These are phyloP conservation scores for Favolaschia claudopus DNA, from an alignment of 768 basidiomycete genomes.

Conservation along the genomic window DNA sequence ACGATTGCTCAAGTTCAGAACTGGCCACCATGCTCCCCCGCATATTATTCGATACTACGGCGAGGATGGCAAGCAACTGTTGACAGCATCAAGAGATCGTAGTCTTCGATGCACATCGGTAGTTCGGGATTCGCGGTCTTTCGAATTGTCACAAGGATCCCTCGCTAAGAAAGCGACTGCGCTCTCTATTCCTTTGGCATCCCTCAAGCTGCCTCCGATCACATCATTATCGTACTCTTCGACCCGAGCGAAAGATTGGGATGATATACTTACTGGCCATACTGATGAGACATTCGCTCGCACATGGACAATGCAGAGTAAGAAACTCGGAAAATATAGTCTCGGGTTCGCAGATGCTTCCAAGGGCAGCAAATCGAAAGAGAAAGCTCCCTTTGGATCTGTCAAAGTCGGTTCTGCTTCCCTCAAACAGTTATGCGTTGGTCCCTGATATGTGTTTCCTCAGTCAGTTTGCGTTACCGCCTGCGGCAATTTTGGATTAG, in stretches of 20 bases:
- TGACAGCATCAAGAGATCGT: constrained; percentile 90
- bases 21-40: constrained; percentile 91
- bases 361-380: constrained; percentile 59
- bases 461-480: constrained; percentile 89
- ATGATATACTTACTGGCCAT: constrained; percentile 93
- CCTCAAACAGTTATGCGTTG: neutral
- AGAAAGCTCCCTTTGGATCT: constrained; percentile 55
- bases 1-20: constrained; percentile 87
- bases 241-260: constrained; percentile 93
- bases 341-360: constrained; percentile 64
- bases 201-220: constrained; percentile 86
- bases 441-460: constrained; percentile 5
- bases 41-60: constrained; percentile 95
- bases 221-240: constrained; percentile 81
- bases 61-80: constrained; percentile 93
- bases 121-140: constrained; percentile 93
- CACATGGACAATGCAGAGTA: constrained; percentile 88
- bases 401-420: constrained; percentile 64
- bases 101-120: constrained; percentile 90
- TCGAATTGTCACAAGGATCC: constrained; percentile 95
- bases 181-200: constrained; percentile 79
- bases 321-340: constrained; percentile 79
- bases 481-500: constrained; percentile 95
- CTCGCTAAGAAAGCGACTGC: constrained; percentile 81
- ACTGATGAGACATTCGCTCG: constrained; percentile 82